Evolutionary conservation across 768 basidiomycete genomes (phyloP), one percentile per base, ranked within the genome.

Genomic region (Pleurotus citrinopileatus): DNA sequence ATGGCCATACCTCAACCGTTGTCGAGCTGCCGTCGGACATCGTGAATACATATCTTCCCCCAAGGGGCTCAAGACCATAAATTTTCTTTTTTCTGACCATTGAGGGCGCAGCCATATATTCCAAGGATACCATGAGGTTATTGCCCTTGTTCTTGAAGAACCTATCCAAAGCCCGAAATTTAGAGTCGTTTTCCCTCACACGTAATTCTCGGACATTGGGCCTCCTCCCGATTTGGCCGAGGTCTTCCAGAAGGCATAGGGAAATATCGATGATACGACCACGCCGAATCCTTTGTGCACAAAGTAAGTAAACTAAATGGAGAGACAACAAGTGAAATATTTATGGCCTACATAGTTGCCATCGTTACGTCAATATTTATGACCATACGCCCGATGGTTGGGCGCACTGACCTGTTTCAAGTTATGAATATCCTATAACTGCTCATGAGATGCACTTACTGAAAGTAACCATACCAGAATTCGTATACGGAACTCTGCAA

Each of bases 341-440:
- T n/a, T n/a, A 47, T 19, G 38, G 52, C 69, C 57, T 70, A 81
- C 79, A 82, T 62, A 0, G 73, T 67, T 0, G 79, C 67, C 12
- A 76, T 72, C 1, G 74, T 71, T 0, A 72, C 77, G 48, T 82
- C 81, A 1, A 82, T 63, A 12, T 75, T 80, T 1, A 82, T 60
- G 1, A 78, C 59, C 55, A 80, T 72, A 6, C 67, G 52, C 0
- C 67, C 69, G 0, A 68, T 54, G 1, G 73, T 66, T 0, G 78
- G 79, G 1, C 81, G 72, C 32, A 81, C 76, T 40, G 75, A 78
- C 56, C 79, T 42, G 12, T 57, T 8, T n/a, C 17, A 10, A 13
- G 15, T 20, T 7, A 6, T 10, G 2, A 32, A 7, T 7, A 25
- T 6, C 19, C 26, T 20, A 29, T 22, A 42, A 7, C 7, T 42